Conservation (phyloP, 2,329 filamentous ascomycete species). For the Tolypocladium tundrense region DNA sequence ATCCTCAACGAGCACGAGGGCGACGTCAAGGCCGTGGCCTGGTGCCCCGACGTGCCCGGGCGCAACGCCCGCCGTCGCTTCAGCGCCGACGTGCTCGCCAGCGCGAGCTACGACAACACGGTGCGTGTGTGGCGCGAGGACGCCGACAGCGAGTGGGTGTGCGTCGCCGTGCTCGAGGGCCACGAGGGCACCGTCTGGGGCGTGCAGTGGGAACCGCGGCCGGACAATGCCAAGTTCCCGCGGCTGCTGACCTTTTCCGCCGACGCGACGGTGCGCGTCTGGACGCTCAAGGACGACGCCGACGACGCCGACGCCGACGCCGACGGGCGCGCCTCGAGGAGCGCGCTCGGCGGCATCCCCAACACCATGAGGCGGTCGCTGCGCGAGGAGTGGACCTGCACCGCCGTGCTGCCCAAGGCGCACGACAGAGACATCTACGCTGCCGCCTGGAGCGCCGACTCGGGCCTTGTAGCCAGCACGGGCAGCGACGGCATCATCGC, state of each 20-base stretch:
- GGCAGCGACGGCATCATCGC: constrained; percentile 78
- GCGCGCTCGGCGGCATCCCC: constrained; percentile 55
- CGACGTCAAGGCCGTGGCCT: constrained; percentile 88
- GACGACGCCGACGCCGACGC: constrained; percentile 12
- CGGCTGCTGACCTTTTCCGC: constrained; percentile 78
- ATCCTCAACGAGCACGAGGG: constrained; percentile 91
- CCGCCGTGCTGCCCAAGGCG: constrained; percentile 59
- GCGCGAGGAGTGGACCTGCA: constrained; percentile 77
- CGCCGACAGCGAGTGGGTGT: constrained; percentile 81
- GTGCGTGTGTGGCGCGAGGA: constrained; percentile 86
- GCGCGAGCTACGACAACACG: constrained; percentile 89
- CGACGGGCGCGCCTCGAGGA: constrained; percentile 22
- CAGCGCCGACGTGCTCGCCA: constrained; percentile 66
- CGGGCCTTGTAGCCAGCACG: constrained; percentile 73
- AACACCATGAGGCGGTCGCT: constrained; percentile 75
- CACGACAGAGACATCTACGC: constrained; percentile 81
- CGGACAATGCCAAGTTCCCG: constrained; percentile 33
- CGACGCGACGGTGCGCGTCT: constrained; percentile 69
- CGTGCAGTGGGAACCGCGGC: constrained; percentile 56
- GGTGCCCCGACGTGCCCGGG: constrained; percentile 64
- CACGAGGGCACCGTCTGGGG: constrained; percentile 87
- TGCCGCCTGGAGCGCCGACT: constrained; percentile 68
- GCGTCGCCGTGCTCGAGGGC: constrained; percentile 69
- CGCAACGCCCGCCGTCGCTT: constrained; percentile 36
- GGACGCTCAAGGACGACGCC: constrained; percentile 53